Conservation (phyloP, 192 early-diverging fungal genomes). For the Gaertneriomyces sp. region DNA sequence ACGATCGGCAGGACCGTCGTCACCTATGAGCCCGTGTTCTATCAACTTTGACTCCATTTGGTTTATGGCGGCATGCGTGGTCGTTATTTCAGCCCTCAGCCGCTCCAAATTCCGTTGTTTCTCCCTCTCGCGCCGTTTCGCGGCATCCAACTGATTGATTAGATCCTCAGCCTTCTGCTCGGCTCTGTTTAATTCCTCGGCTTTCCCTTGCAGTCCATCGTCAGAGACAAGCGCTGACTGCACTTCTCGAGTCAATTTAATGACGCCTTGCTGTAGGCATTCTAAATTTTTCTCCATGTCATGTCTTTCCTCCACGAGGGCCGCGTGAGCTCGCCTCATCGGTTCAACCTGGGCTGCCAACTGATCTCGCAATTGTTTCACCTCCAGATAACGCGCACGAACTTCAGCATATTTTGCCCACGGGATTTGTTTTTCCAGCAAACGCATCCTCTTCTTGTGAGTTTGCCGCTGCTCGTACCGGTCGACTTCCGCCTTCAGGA, state of each 20-base stretch:
- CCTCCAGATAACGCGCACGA: constrained; percentile 52
- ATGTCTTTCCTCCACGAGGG: constrained; percentile 39
- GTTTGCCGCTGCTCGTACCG: constrained; percentile 69
- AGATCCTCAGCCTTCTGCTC: constrained; percentile 19
- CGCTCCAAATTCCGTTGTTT: constrained; percentile 32
- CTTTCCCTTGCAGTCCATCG: constrained; percentile 6
- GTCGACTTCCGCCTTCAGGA: constrained; percentile 73
- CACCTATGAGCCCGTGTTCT: constrained; percentile 31
- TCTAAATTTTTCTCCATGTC: constrained; percentile 29
- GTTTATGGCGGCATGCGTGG: constrained; percentile 42
- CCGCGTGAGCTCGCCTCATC: constrained; percentile 23
- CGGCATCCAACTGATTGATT: neutral
- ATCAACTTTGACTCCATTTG: constrained; percentile 44
- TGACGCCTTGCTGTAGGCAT: constrained; percentile 5
- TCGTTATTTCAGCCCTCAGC: constrained; percentile 31
- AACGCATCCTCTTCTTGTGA: constrained; percentile 57
- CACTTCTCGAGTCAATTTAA: neutral
- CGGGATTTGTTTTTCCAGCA: constrained; percentile 59
- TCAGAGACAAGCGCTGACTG: constrained; percentile 5
- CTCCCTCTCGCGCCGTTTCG: constrained; percentile 16
- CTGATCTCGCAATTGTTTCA: constrained; percentile 8
- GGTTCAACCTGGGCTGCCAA: neutral
- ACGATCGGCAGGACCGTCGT: constrained; percentile 12
- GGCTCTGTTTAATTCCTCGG: constrained; percentile 12
- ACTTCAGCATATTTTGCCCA: constrained; percentile 59